Percentiles rank a stretch among this genome's conserved stretches.
These are phyloP conservation scores for Isoetes engelmannii DNA, from an alignment of 83 land plant species.

Conservation along the genomic window DNA sequence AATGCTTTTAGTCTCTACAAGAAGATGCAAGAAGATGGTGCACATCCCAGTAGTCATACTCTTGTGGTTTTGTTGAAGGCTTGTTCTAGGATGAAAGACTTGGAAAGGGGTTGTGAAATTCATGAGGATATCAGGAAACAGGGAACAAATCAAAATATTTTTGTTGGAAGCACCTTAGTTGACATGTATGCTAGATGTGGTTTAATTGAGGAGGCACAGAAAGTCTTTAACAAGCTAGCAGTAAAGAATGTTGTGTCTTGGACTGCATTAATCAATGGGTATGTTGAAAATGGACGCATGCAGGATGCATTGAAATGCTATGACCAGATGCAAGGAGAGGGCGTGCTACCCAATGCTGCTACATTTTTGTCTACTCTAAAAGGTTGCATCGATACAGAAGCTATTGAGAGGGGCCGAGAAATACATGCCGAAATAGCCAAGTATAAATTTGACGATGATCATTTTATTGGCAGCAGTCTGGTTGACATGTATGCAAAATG, in stretches of 20 bases:
- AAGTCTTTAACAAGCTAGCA: constrained; percentile 1
- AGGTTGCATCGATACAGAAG: background rate
- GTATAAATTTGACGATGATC: background rate
- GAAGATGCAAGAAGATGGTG: too few relatives aligned
- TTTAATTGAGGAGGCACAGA: background rate
- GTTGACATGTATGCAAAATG: constrained; percentile 8
- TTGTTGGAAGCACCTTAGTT: too few relatives aligned
- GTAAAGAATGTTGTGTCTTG: background rate
- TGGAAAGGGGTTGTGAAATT: too few relatives aligned
- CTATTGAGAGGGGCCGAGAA: background rate
- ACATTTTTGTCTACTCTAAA: background rate
- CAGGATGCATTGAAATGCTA: constrained; percentile 5
- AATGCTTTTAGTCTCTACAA: too few relatives aligned
- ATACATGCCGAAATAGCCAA: constrained; percentile 5
- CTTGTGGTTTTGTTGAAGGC: too few relatives aligned
- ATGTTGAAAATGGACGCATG: constrained; percentile 1
- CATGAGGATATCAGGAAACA: too few relatives aligned
- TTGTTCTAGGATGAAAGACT: too few relatives aligned
- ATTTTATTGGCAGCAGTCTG: background rate
- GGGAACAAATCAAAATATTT: too few relatives aligned
- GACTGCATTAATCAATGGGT: constrained; percentile 2
- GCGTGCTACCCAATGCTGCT: background rate
- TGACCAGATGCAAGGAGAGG: background rate
- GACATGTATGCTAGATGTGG: too few relatives aligned
- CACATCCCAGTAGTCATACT: too few relatives aligned